These are phyloP conservation scores for Termitomyces sp. DNA, from an alignment of 768 basidiomycete species.

Conservation along the genomic window DNA sequence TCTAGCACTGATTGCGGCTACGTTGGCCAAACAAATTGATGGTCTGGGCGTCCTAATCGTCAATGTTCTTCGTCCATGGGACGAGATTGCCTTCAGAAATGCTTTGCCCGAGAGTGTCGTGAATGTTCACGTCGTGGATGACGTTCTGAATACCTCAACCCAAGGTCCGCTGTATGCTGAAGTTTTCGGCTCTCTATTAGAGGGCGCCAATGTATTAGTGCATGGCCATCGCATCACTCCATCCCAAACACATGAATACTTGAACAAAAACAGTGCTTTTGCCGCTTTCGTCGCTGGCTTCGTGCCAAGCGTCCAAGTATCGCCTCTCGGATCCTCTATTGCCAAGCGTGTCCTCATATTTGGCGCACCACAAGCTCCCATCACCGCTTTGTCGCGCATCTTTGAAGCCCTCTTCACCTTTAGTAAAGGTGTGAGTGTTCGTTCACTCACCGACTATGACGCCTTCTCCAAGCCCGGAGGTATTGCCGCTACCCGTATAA, in stretches of 20 bases:
- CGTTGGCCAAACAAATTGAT: conserved; percentile 32
- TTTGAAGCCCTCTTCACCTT: conserved; percentile 55
- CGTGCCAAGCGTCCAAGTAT: conserved; percentile 25
- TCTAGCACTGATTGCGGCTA: conserved; percentile 58
- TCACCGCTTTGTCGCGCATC: conserved; percentile 48
- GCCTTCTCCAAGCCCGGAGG: conserved; percentile 70
- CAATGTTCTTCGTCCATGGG: conserved; percentile 83
- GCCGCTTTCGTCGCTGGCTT: conserved; percentile 31
- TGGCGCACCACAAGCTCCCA: conserved; percentile 48
- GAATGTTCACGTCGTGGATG: conserved; percentile 70
- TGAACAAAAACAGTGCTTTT: conserved; percentile 39
- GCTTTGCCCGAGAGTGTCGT: conserved; percentile 55
- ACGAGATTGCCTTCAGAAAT: conserved; percentile 52
- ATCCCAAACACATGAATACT: conserved; percentile 43
- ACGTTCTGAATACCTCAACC: conserved; percentile 56
- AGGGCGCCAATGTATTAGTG: conserved; percentile 32
- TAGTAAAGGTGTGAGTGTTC: conserved; percentile 45
- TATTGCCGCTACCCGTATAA: conserved; percentile 58
- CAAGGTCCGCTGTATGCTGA: conserved; percentile 69
- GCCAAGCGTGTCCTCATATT: conserved; percentile 63
- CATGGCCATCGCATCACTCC: conserved; percentile 58
- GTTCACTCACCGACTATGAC: conserved; percentile 67
- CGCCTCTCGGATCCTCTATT: conserved; percentile 38
- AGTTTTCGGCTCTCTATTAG: conserved; percentile 56
- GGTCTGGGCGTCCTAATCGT: conserved; percentile 66